Evolutionary conservation across 164 flowering plant species (phyloP), one percentile per base, ranked within the genome.

Genomic region (Nymphaea thermarum): DNA sequence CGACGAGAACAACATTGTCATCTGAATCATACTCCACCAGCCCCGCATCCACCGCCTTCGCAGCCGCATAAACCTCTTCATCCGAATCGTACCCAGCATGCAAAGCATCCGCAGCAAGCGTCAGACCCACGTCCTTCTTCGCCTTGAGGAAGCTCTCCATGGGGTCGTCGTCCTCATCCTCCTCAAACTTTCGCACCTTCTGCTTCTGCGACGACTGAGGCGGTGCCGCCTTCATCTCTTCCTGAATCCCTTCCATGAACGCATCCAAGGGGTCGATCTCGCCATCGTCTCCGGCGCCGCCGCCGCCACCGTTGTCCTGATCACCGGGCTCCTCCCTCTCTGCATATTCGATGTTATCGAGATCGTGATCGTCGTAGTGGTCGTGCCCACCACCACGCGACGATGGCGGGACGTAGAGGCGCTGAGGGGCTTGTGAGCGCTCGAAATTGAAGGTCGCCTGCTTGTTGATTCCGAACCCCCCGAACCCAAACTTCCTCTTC

Each of bases 51-150:
- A 94, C 96, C 0, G 99, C 99, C 81, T 94, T 91, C 0, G 99
- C 99, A 0, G 96, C 98, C 0, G 97, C 98, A 66, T 94, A 94
- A 63, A 94, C 99, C 84, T 94, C 99, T 82, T 91, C 97, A 60
- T 94, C 99, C 42, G 98, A 91, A 79, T 84, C 81, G 74, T 94
- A 94, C 42, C 99, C 99, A 6, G 99, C 99, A 12, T 79, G 87
- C 42, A 94, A 79, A 18, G 80, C 99, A 5, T 94, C 99, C 4
- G 93, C 80, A 16, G 99, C 99, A 79, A 94, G 74, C 42, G 96
- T 80, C 77, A 94, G 71, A 16, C 93, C 98, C 7, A 87, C 65
- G 78, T 94, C 98, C 80, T 91, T 94, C 83, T 94, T 94, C 59
- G 99, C 96, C 74, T 81, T 79, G 69, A 94, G 65, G 47, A 87